Percentiles rank a stretch among this genome's conserved stretches.
These are phyloP conservation scores for Benincasa hispida DNA, from an alignment of 306 rosid genomes.

Conservation along the genomic window DNA sequence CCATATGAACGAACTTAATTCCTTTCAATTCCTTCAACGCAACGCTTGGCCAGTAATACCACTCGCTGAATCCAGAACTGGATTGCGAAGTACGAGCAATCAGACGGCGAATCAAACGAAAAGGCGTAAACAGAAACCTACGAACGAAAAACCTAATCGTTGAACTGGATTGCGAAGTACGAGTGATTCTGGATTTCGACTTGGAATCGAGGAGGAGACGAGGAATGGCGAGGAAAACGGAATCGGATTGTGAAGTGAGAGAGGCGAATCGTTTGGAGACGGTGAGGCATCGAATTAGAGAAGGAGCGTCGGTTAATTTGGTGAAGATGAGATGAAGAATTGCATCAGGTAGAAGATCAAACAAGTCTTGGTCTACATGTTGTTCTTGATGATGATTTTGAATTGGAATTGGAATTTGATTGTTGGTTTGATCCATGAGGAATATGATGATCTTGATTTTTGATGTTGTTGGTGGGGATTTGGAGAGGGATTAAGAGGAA, in stretches of 20 bases:
- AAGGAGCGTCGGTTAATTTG: conserved; percentile 18
- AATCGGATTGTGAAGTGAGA: conserved; percentile 12
- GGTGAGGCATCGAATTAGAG: conserved; percentile 23
- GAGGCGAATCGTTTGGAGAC: conserved; percentile 27
- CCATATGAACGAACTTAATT: conserved; percentile 6
- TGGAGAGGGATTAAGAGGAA: not conserved
- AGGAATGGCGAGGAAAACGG: conserved; percentile 20
- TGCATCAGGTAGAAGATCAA: conserved; percentile 23
- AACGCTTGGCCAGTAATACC: conserved; percentile 12
- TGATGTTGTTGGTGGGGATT: not conserved
- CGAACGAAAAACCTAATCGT: not conserved
- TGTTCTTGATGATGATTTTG: not conserved
- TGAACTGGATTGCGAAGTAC: not conserved
- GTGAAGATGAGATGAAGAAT: conserved; percentile 21
- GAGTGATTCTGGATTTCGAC: not conserved
- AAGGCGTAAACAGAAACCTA: conserved; percentile 3
- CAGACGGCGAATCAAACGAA: conserved; percentile 12
- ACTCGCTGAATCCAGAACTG: not conserved
- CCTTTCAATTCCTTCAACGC: conserved; percentile 15
- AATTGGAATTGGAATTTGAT: not conserved
- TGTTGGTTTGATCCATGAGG: not conserved
- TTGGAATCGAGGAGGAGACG: not conserved
- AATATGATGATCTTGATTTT: not conserved
- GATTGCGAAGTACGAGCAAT: not conserved
- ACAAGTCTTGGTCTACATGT: not conserved